Percentiles rank a stretch among this genome's conserved stretches.
phyloP scores from a whole-genome alignment of 352 stramenopile species.

The Phytophthora pinifolia region DNA sequence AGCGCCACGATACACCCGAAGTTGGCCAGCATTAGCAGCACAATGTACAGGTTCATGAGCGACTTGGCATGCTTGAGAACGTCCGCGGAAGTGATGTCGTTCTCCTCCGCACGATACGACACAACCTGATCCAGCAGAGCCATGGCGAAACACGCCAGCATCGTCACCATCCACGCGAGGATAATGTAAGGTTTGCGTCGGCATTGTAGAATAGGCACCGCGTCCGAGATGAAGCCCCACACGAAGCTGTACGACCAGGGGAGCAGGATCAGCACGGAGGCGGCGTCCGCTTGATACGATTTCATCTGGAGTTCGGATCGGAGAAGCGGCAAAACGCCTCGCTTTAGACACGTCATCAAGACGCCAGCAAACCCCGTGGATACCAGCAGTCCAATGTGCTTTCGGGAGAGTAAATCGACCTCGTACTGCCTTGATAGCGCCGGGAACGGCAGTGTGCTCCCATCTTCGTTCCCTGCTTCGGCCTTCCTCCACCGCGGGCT shows the following conservation, averaged over 20 bases:
- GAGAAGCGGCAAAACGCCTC: slow-evolving; percentile 39
- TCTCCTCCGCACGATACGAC: slow-evolving; percentile 21
- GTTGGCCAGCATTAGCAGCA: slow-evolving; percentile 38
- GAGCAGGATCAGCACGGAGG: slow-evolving; percentile 37
- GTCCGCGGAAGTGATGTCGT: slow-evolving; percentile 22
- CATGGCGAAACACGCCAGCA: slow-evolving; percentile 39
- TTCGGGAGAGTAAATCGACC: slow-evolving; percentile 26
- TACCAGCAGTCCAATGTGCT: slow-evolving; percentile 37
- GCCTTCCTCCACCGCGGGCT: slow-evolving; percentile 21
- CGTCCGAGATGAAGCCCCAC: slow-evolving; percentile 78
- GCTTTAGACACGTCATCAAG: slow-evolving; percentile 45
- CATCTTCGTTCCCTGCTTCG: slow-evolving; percentile 2
- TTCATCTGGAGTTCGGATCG: slow-evolving; percentile 39
- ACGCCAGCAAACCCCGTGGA: slow-evolving; percentile 43
- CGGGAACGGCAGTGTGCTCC: slow-evolving; percentile 18
- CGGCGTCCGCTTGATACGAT: slow-evolving; percentile 38
- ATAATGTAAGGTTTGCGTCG: slow-evolving; percentile 85
- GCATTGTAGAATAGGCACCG: slow-evolving; percentile 67
- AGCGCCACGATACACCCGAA: slow-evolving; percentile 48
- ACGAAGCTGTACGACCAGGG: slow-evolving; percentile 72
- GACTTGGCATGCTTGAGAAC: slow-evolving; percentile 11
- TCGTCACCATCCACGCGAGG: slow-evolving; percentile 45
- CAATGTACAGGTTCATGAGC: slow-evolving; percentile 38
- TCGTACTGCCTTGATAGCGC: slow-evolving; percentile 28
- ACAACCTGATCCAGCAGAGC: slow-evolving; percentile 36